A percentile compares a stretch with the other conserved stretches of the same genome.
Evolutionary conservation across 331 rosid genomes (phyloP).

Genomic region (Quercus lobata): DNA sequence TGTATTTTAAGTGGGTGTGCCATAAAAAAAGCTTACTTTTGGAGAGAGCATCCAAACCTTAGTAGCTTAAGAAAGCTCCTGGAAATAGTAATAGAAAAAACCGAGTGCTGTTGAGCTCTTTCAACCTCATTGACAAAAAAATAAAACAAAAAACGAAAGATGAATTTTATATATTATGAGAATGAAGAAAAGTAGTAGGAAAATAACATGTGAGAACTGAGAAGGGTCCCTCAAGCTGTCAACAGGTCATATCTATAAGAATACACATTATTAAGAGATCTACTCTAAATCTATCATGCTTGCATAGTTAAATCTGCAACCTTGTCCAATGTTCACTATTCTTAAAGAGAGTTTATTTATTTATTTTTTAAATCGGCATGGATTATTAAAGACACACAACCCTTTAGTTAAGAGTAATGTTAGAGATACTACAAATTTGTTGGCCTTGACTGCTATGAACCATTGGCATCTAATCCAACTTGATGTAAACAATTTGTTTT

Average conservation of each 20-base stretch:
- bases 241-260: slow-evolving; percentile 17
- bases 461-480: too few relatives aligned
- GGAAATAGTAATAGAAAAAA: background rate
- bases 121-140: slow-evolving; percentile 23
- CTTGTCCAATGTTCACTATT: background rate
- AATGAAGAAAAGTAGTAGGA: background rate
- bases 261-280: slow-evolving; percentile 10
- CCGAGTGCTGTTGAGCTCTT: slow-evolving; percentile 11
- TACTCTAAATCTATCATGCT: slow-evolving; percentile 22
- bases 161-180: slow-evolving; percentile 1
- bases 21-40: background rate
- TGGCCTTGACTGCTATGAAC: too few relatives aligned
- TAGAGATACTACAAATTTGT: too few relatives aligned
- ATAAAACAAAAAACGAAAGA: background rate
- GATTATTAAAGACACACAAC: too few relatives aligned
- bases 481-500: too few relatives aligned
- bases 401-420: too few relatives aligned
- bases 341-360: too few relatives aligned
- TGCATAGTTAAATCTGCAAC: slow-evolving; percentile 26
- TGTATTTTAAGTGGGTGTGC: slow-evolving; percentile 17
- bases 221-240: slow-evolving; percentile 26
- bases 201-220: slow-evolving; percentile 8
- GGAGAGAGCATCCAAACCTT: slow-evolving; percentile 3
- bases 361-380: too few relatives aligned
- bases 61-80: slow-evolving; percentile 15